Base-by-base conservation (phyloP, 2,329 filamentous ascomycete species). In the Apiospora sp. region DNA sequence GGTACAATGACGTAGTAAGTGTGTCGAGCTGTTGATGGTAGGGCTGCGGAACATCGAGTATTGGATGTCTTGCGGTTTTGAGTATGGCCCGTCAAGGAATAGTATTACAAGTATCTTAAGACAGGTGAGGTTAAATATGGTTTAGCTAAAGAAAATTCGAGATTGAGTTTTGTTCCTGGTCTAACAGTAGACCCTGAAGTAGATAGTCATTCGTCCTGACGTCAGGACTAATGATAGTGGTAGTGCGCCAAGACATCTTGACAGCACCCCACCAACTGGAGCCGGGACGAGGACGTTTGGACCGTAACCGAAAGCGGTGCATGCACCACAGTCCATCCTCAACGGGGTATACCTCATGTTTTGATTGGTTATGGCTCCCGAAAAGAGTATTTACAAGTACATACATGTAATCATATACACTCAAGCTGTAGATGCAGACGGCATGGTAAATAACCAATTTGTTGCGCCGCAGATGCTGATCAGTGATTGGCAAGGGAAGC, bases 21-120 rank as follows among this genome's bases (percentile, higher is more conserved):
- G 19, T 24, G 14, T 48, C n/a, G 27, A 14, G 41, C 6, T 46
- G 41, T 37, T 46, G 67, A 43, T 27, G 67, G 19, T 68, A 27
- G 67, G 24, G 24, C 67, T 68, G 24, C 43, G 67, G 67, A 48
- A 49, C 67, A 68, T 68, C 30, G 43, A 48, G 22, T 22, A 16
- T 27, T 34, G 30, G 30, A 37, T 37, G 14, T 61, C 7, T 37
- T 37, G 5, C 37, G 22, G 51, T 16, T 12, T 19, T 12, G 0
- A 16, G 30, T 37, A 12, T 14, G 51, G 30, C 7, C 14, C 19
- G 54, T 22, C 2, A 4, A 12, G 30, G 14, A n/a, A 61, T n/a
- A 10, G 34, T n/a, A 30, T 13, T 58, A 7, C 30, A 37, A 10
- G 58, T 41, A 41, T 30, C 27, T 30, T 30, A 30, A 24, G 13